Evolutionary conservation across 495 filamentous ascomycete genomes (phyloP).

Genomic region (Amniculicola lignicola): DNA sequence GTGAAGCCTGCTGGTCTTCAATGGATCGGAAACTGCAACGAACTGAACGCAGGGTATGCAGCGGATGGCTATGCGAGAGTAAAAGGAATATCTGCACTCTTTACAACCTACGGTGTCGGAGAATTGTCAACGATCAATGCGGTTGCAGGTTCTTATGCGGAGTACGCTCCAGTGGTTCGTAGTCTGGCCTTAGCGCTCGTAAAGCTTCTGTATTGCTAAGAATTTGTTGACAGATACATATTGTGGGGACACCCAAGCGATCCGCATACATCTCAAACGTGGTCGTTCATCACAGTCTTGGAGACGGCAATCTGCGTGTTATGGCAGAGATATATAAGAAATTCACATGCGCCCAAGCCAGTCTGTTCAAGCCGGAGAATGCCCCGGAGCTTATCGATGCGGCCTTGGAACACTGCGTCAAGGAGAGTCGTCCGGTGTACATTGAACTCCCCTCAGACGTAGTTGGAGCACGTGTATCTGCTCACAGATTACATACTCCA

Average conservation of each 20-base stretch:
- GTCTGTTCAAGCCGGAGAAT: slow-evolving; percentile 40
- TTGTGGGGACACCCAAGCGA: slow-evolving; percentile 40
- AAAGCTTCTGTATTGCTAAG: neutral
- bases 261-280: slow-evolving; percentile 37
- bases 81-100: slow-evolving; percentile 66
- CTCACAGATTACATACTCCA: neutral
- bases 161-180: slow-evolving; percentile 32
- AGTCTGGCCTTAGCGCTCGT: no score
- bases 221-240: slow-evolving; percentile 28
- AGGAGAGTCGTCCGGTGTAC: slow-evolving; percentile 48
- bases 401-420: slow-evolving; percentile 41
- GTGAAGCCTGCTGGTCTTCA: slow-evolving; percentile 59
- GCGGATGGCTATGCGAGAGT: slow-evolving; percentile 77
- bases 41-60: slow-evolving; percentile 79
- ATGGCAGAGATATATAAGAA: slow-evolving; percentile 44
- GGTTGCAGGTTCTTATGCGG: slow-evolving; percentile 38
- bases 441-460: slow-evolving; percentile 48
- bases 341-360: slow-evolving; percentile 45
- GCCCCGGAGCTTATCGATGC: slow-evolving; percentile 45
- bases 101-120: slow-evolving; percentile 80
- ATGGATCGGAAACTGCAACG: slow-evolving; percentile 79
- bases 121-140: slow-evolving; percentile 71
- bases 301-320: slow-evolving; percentile 43
- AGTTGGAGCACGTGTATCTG: slow-evolving; percentile 29
- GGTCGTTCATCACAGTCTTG: slow-evolving; percentile 48